Base-by-base conservation (phyloP, 129 eudicot genomes). In the Ambrosia artemisiifolia region DNA sequence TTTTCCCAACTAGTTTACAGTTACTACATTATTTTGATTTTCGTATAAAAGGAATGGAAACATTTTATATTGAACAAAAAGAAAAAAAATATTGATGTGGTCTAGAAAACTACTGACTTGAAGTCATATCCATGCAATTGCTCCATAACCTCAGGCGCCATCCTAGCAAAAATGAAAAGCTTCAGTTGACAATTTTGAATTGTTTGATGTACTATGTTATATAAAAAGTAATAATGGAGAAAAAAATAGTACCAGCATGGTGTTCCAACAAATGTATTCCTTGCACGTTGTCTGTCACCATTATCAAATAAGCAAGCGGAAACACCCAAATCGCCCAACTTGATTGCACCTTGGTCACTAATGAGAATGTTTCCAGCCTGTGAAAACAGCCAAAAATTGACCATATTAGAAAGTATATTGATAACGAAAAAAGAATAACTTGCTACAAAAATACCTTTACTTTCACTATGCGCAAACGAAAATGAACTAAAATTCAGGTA, bases 121-220 rank as follows among this genome's bases (percentile, higher is more conserved):
- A 82, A 94, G 70, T 94, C 97, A 36, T 94, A 90, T 70, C 97
- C 99, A 63, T 86, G 88, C 78, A 86, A 60, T 84, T 94, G 97
- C 83, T 94, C 99, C 99, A 88, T 87, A 48, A 94, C 97, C 93
- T 94, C 99, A 12, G 99, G 99, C 10, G 99, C 99, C 99, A 94
- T 94, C 99, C 99, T 94, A 81, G 73, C 72, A 43, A 63, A 48
- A 49, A 78, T 4, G 50, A 63, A 53, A 71, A 53, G 61, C 18
- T 8, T 70, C 38, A 32, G 77, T 71, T 47, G 9, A 34, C 48
- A 38, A n/a, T 50, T 49, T 38, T 55, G 5, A 49, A 38, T 2
- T 40, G 28, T 50, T 40, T 64, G 64, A 63, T 62, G 47, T 8
- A 28, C 33, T 5, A 30, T 43, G 40, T 38, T 36, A 6, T 32